These are phyloP conservation scores for Trichoderma koningiopsis DNA, from an alignment of 2,329 filamentous ascomycete species.

Conservation along the genomic window DNA sequence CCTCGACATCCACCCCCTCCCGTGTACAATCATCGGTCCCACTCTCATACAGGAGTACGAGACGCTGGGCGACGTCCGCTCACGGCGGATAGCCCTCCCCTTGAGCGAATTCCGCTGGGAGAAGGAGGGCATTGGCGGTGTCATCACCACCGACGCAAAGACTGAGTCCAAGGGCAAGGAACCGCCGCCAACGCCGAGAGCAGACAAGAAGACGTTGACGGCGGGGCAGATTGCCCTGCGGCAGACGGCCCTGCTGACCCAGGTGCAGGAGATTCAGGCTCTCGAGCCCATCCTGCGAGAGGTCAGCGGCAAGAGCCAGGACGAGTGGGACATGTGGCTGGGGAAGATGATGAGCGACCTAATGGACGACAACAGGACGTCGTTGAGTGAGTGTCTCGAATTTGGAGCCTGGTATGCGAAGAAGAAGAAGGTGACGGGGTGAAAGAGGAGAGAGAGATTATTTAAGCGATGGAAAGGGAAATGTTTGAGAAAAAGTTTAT, in stretches of 20 bases:
- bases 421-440: slow-evolving; percentile 53
- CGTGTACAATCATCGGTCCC: slow-evolving; percentile 77
- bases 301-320: slow-evolving; percentile 80
- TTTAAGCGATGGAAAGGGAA: neutral
- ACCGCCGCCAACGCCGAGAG: slow-evolving; percentile 30
- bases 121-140: slow-evolving; percentile 68
- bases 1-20: slow-evolving; percentile 70
- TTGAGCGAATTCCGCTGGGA: slow-evolving; percentile 87
- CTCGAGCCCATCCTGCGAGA: slow-evolving; percentile 82
- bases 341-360: slow-evolving; percentile 84
- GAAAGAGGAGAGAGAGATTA: neutral
- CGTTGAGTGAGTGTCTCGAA: slow-evolving; percentile 82
- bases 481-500: neutral
- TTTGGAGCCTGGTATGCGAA: slow-evolving; percentile 87
- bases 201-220: slow-evolving; percentile 55
- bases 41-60: slow-evolving; percentile 80
- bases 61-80: slow-evolving; percentile 66
- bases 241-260: slow-evolving; percentile 76
- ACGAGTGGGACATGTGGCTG: slow-evolving; percentile 92
- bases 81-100: slow-evolving; percentile 81
- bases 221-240: slow-evolving; percentile 72
- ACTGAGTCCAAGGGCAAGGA: slow-evolving; percentile 55
- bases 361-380: slow-evolving; percentile 75
- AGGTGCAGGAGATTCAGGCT: slow-evolving; percentile 81
- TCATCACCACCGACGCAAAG: slow-evolving; percentile 62